Evolutionary conservation across 371 early-diverging fungal genomes (phyloP).

Genomic region (Mortierella sp.): DNA sequence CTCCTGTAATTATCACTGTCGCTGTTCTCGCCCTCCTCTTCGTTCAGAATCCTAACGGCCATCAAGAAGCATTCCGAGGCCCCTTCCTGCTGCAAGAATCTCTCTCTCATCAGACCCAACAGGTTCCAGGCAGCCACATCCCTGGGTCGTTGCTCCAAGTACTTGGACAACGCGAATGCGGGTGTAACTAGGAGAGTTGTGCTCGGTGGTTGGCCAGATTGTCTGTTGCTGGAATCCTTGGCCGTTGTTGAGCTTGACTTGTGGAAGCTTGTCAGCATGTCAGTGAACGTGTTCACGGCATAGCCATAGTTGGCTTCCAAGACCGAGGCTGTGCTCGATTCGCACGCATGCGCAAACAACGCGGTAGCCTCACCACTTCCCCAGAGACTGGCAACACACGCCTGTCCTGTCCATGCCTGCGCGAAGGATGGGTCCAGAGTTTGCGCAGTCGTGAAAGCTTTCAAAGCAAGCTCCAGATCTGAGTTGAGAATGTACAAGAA

Average conservation of each 20-base stretch:
- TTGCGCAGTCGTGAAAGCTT: conserved; percentile 82
- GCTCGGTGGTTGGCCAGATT: conserved; percentile 4
- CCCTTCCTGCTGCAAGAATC: conserved; percentile 71
- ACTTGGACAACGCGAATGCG: conserved; percentile 79
- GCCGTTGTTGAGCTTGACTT: conserved; percentile 10
- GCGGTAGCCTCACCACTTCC: conserved; percentile 66
- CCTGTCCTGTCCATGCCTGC: conserved; percentile 89
- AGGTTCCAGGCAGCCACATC: conserved; percentile 78
- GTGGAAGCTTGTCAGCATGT: conserved; percentile 34
- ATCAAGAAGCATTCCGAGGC: conserved; percentile 75
- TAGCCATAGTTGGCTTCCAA: conserved; percentile 80
- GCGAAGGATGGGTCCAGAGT: conserved; percentile 84
- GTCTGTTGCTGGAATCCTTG: conserved; percentile 3
- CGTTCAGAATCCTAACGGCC: conserved; percentile 66
- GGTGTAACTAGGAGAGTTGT: conserved; percentile 59
- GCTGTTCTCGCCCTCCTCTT: conserved; percentile 24
- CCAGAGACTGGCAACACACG: conserved; percentile 74
- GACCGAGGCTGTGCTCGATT: conserved; percentile 64
- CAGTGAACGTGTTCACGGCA: conserved; percentile 68
- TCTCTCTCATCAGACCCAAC: conserved; percentile 81
- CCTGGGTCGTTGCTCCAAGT: conserved; percentile 70
- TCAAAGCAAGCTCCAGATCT: conserved; percentile 84
- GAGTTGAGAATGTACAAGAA: conserved; percentile 79
- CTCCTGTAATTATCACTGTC: neutral
- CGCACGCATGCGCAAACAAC: conserved; percentile 83